Evolutionary conservation across 2,329 filamentous ascomycete species (phyloP), one percentile per base, ranked within the genome.

Genomic region (Trichoderma brevicompactum): DNA sequence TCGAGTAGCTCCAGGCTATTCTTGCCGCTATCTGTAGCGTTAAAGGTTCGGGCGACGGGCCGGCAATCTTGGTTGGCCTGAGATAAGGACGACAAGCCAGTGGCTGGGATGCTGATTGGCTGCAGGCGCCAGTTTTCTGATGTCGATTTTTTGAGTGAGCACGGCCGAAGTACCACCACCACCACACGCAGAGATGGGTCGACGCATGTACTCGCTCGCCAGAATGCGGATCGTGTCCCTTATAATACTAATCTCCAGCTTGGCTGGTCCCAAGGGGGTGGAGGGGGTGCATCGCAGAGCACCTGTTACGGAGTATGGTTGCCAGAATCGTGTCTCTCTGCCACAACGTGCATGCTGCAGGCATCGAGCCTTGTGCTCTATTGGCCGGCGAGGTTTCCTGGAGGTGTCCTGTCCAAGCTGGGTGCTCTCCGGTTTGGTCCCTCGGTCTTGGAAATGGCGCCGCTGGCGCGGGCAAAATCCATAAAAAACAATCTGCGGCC

Each of bases 21-120:
- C 17, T 46, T 44, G 43, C 48, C 52, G 50, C 54, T 63, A 54
- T 62, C 59, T 36, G 52, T 70, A 70, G 69, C 65, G 68, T 65
- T 50, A 44, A 61, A 71, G 66, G 67, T 70, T 59, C 65, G 66
- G 66, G 64, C 55, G 64, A 67, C 65, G 60, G 69, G 59, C 68
- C 66, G 69, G 61, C 65, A 68, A 50, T 71, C 60, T 64, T 79
- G 75, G 74, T 78, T 80, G 79, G 78, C 66, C 70, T 68, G 69
- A 78, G 79, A 81, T 81, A 81, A 81, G 79, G 65, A 73, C 69
- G 64, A 54, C 56, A 67, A 67, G 65, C 65, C 54, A 43, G 65
- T 66, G 63, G 60, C 65, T n/a, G 34, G 15, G 50, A 19, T 23
- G 38, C 19, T 79, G 77, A 81, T 81, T 81, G 79, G 79, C 68